phyloP scores from a whole-genome alignment of 768 basidiomycete genomes.

The Austroboletus eburneus region DNA sequence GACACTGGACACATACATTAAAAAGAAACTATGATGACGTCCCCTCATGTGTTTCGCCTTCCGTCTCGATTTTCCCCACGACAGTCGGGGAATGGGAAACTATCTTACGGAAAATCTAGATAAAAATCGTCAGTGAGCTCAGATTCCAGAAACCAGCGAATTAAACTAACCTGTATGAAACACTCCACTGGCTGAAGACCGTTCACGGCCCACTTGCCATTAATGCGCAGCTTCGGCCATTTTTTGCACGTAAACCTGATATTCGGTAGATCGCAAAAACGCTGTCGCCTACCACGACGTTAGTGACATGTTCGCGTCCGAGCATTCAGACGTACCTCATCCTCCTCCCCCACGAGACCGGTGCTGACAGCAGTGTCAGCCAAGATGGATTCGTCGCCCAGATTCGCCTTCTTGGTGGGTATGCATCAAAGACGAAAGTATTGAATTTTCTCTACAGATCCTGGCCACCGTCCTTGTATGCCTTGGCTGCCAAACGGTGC shows the following conservation, averaged over 20 bases:
- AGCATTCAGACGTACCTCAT: slow-evolving; percentile 26
- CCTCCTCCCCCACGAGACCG: slow-evolving; percentile 33
- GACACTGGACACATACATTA: no score
- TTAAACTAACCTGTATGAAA: slow-evolving; percentile 30
- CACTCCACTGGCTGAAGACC: slow-evolving; percentile 41
- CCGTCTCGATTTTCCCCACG: no score
- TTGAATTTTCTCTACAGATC: slow-evolving; percentile 35
- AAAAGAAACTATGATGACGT: no score
- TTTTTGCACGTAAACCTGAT: slow-evolving; percentile 34
- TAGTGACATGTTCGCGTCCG: neutral
- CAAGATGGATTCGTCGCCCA: slow-evolving; percentile 34
- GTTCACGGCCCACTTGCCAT: slow-evolving; percentile 41
- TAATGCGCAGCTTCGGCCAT: slow-evolving; percentile 39
- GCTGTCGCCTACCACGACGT: slow-evolving; percentile 26
- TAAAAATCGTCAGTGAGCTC: no score
- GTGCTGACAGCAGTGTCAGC: slow-evolving; percentile 31
- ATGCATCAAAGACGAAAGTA: slow-evolving; percentile 36
- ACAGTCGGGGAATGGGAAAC: no score
- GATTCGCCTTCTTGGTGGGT: slow-evolving; percentile 32
- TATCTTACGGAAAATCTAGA: no score
- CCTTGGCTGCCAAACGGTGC: neutral
- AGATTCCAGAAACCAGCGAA: no score
- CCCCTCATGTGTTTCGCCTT: no score
- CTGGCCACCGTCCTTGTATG: slow-evolving; percentile 30
- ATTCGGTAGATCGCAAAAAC: slow-evolving; percentile 39